Conservation (phyloP, 2,329 filamentous ascomycete species). For the Aspergillus felis region DNA sequence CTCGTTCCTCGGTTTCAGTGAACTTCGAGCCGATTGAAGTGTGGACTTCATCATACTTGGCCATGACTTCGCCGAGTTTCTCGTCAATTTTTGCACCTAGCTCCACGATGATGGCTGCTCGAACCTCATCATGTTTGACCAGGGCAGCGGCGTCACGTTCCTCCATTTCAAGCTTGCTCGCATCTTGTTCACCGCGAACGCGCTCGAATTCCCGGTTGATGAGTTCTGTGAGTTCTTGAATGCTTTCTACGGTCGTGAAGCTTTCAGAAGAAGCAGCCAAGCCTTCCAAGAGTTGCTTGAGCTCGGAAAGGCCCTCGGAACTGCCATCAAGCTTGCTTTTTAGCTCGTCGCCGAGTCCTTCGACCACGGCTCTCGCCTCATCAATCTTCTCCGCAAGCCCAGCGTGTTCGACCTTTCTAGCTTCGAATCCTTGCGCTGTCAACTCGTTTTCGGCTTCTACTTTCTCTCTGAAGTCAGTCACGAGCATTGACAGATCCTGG, state of each 20-base stretch:
- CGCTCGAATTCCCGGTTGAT: conserved; percentile 87
- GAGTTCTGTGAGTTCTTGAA: conserved; percentile 68
- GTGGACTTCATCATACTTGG: conserved; percentile 86
- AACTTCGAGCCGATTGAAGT: conserved; percentile 68
- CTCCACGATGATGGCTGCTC: conserved; percentile 51
- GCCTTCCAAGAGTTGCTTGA: conserved; percentile 60
- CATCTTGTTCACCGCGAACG: conserved; percentile 72
- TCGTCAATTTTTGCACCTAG: conserved; percentile 63
- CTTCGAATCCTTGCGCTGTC: conserved; percentile 74
- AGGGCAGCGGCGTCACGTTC: conserved; percentile 53
- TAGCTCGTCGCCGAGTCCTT: conserved; percentile 73
- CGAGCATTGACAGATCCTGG: conserved; percentile 62
- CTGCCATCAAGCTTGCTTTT: conserved; percentile 74
- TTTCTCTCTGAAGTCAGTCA: conserved; percentile 65
- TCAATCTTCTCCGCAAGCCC: conserved; percentile 72
- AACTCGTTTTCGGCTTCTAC: conserved; percentile 65
- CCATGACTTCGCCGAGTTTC: conserved; percentile 74
- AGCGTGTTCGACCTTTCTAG: conserved; percentile 78
- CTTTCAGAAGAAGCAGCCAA: conserved; percentile 58
- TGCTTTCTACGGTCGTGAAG: conserved; percentile 52
- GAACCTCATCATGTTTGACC: conserved; percentile 59
- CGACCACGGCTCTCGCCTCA: conserved; percentile 72
- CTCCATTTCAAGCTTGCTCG: conserved; percentile 73
- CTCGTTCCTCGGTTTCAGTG: conserved; percentile 68
- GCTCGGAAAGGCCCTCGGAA: conserved; percentile 58